These are phyloP conservation scores for Casuarina glauca DNA, from an alignment of 306 rosid genomes.

Conservation along the genomic window DNA sequence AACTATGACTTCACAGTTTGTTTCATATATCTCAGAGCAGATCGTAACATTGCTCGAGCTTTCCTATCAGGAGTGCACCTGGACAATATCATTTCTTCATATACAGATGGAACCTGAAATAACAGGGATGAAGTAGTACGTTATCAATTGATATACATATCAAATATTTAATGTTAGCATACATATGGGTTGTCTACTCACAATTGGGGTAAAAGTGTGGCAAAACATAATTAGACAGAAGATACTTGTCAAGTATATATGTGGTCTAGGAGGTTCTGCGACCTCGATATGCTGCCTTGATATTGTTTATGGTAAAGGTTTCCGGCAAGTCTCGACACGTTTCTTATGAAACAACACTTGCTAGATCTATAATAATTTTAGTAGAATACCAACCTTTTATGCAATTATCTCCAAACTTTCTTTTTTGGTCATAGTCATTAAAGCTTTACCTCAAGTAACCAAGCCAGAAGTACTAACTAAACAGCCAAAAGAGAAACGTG, in stretches of 20 bases:
- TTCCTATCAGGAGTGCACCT: constrained; percentile 88
- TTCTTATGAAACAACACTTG: not conserved
- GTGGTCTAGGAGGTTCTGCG: not conserved
- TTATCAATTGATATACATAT: not conserved
- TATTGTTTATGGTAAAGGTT: not conserved
- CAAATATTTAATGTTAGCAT: not conserved
- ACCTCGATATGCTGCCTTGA: not conserved
- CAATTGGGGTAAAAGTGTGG: not conserved
- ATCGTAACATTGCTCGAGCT: constrained; percentile 90
- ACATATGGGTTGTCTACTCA: not conserved
- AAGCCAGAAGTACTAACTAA: not conserved
- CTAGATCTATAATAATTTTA: not conserved
- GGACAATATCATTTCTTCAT: constrained; percentile 87
- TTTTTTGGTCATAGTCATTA: not conserved
- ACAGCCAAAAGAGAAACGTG: not conserved
- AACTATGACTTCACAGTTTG: constrained; percentile 53
- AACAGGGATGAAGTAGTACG: not conserved
- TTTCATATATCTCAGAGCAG: constrained; percentile 90
- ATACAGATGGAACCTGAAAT: constrained; percentile 89
- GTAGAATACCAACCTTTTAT: not conserved
- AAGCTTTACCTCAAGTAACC: not conserved
- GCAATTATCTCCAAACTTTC: not conserved
- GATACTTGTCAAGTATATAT: not conserved
- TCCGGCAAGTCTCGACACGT: not conserved
- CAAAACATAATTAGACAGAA: not conserved